phyloP scores from a whole-genome alignment of 2,329 filamentous ascomycete species.

The Colletotrichum theobromicola region DNA sequence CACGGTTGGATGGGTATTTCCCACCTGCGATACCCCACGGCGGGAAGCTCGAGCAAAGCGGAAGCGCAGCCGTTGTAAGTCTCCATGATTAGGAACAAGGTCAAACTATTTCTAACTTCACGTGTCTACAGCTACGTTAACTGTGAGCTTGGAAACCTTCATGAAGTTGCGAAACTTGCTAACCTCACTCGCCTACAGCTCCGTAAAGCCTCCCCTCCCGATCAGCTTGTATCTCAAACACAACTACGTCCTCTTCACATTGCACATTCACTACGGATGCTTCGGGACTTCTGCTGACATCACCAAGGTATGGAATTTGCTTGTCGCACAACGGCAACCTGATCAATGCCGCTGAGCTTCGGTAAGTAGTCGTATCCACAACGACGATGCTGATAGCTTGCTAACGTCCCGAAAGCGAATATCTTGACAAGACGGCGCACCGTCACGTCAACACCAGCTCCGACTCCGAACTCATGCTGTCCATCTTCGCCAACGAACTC shows the following conservation, averaged over 20 bases:
- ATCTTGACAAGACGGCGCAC: constrained; percentile 79
- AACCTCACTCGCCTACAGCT: neutral
- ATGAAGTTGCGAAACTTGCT: neutral
- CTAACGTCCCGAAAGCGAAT: constrained; percentile 32
- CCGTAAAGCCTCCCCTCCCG: neutral
- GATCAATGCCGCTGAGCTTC: constrained; percentile 75
- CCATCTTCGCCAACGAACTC: constrained; percentile 80
- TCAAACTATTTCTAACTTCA: neutral
- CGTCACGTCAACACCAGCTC: constrained; percentile 69
- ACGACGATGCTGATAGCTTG: neutral
- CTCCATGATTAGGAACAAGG: neutral
- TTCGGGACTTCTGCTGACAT: neutral
- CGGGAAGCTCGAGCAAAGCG: constrained; percentile 59
- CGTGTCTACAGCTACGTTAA: neutral
- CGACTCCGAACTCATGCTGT: constrained; percentile 17
- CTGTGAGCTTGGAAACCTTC: neutral
- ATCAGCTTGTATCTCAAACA: neutral
- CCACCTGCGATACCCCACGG: constrained; percentile 89
- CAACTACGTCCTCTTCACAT: neutral
- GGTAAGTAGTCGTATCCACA: constrained; percentile 34
- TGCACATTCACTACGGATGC: neutral
- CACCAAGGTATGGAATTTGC: neutral
- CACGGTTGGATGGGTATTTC: constrained; percentile 52
- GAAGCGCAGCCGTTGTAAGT: constrained; percentile 83
- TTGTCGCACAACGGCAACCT: constrained; percentile 87